These are phyloP conservation scores for Pestalotiopsis sp. DNA, from an alignment of 2,329 filamentous ascomycete genomes.

Conservation along the genomic window DNA sequence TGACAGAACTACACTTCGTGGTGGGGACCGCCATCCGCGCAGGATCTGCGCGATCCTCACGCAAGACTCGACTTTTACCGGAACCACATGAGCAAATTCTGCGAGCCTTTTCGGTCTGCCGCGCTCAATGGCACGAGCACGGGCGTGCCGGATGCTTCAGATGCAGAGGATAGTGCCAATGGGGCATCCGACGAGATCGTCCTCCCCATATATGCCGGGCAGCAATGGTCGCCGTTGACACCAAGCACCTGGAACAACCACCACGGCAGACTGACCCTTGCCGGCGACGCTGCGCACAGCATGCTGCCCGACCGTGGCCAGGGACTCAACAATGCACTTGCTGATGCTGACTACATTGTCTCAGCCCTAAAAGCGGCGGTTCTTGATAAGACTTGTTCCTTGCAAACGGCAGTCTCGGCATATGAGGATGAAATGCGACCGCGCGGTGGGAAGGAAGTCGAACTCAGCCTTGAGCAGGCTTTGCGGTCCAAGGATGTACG, in stretches of 20 bases:
- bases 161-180: not conserved
- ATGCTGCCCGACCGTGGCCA: not conserved
- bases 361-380: not conserved
- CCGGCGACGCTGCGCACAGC: not conserved
- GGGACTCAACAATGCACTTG: not conserved
- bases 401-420: not conserved
- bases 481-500: not conserved
- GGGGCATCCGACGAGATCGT: not conserved
- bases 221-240: not conserved
- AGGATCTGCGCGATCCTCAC: not conserved
- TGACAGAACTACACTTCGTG: not conserved
- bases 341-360: conserved; percentile 1
- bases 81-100: not conserved
- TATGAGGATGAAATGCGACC: not conserved
- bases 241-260: not conserved
- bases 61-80: not conserved
- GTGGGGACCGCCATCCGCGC: not conserved
- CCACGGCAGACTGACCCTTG: not conserved
- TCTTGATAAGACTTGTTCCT: not conserved
- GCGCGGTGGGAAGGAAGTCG: not conserved
- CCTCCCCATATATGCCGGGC: not conserved
- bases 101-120: not conserved
- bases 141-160: not conserved
- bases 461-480: not conserved
- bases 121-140: not conserved